Evolutionary conservation across 179 eudicot genomes (phyloP), one percentile per base, ranked within the genome.

Genomic region (Beta lomatogona): DNA sequence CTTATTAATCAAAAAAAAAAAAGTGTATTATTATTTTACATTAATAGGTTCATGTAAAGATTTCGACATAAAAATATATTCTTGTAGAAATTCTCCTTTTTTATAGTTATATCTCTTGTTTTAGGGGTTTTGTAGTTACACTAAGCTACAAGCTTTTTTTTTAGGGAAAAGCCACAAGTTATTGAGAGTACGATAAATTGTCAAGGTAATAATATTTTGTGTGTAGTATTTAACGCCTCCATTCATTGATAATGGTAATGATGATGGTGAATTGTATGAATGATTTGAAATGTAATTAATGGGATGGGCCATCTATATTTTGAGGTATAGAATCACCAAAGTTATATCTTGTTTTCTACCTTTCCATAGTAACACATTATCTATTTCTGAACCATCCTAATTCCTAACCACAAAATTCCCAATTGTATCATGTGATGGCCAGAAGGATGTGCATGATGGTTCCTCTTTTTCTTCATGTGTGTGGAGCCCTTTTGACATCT

Each of bases 351-450:
- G 28, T 75, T 58, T 54, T 11, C 45, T 57, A 58, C 10, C 11
- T 19, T 16, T 67, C 28, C 21, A 19, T 68, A 53, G 19, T 25
- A 54, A 79, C 66, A 79, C 41, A 67, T 69, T 69, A 79, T 79
- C 81, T 66, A 78, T 67, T 48, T 3, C 18, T 4, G 6, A 19
- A 0, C 63, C 65, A 79, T 79, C 81, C 67, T 16, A 41, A 69
- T 79, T 79, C 75, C 53, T 68, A 67, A 52, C 75, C 81, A 79
- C 80, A 53, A 53, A 78, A 3, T 16, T 67, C 50, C 9, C n/a
- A 31, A 52, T 53, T 15, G 10, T 31, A 15, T 66, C 64, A 10
- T 52, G 48, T 78, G 72, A 78, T 50, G 50, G 22, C 58, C 50
- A 66, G 10, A 66, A 31, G 73, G 44, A 78, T 67, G 81, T 53